A percentile compares a stretch with the other conserved stretches of the same genome.
Evolutionary conservation across 1,284 basidiomycete species (phyloP).

Genomic region (Athelia psychrophila): DNA sequence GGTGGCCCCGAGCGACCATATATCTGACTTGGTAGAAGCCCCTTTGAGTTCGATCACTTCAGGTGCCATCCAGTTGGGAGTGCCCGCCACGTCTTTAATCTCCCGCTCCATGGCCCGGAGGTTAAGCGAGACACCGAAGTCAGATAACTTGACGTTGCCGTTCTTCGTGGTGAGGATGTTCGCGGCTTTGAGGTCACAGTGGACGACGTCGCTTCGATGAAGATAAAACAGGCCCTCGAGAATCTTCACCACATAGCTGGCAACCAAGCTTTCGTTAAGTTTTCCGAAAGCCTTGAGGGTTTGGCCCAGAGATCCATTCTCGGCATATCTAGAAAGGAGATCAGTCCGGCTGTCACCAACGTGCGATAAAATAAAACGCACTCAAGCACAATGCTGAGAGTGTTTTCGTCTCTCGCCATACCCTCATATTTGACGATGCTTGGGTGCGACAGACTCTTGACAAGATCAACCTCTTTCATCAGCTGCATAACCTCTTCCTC

Average conservation of each 20-base stretch:
- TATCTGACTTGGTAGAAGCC: conserved; percentile 72
- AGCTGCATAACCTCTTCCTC: conserved; percentile 84
- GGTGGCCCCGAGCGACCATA: conserved; percentile 90
- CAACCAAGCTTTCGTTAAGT: conserved; percentile 86
- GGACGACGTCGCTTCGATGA: conserved; percentile 78
- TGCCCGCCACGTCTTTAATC: conserved; percentile 86
- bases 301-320: conserved; percentile 91
- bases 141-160: conserved; percentile 97
- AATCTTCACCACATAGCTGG: conserved; percentile 91
- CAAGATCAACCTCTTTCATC: conserved; percentile 88
- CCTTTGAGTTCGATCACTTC: conserved; percentile 89
- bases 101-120: conserved; percentile 93
- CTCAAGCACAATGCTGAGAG: conserved; percentile 91
- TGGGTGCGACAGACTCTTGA: conserved; percentile 87
- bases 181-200: conserved; percentile 96
- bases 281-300: conserved; percentile 90
- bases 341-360: conserved; percentile 26
- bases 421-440: conserved; percentile 96
- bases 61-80: conserved; percentile 98
- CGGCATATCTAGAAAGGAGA: conserved; percentile 67
- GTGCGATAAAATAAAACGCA: conserved; percentile 39
- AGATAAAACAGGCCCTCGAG: conserved; percentile 90
- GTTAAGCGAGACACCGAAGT: conserved; percentile 98
- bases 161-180: conserved; percentile 98
- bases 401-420: conserved; percentile 86